Evolutionary conservation across 2,329 filamentous ascomycete genomes (phyloP).

Genomic region (Volutella citrinella): DNA sequence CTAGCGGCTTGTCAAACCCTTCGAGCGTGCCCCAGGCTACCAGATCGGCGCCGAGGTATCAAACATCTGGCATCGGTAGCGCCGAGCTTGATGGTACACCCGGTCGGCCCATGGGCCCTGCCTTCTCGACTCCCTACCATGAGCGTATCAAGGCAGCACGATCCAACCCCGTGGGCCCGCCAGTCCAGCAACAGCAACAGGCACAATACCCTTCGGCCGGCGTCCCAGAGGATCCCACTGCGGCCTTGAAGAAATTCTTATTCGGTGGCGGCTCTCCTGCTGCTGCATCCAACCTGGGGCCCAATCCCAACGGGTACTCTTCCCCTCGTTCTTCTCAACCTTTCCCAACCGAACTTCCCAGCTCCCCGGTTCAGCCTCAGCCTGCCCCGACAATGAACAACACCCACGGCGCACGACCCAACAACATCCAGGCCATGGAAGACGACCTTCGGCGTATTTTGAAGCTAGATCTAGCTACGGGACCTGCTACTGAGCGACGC

Average conservation of each 20-base stretch:
- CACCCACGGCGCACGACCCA: slow-evolving; percentile 12
- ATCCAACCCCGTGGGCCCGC: slow-evolving; percentile 26
- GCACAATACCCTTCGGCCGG: slow-evolving; percentile 8
- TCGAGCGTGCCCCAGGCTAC: slow-evolving; percentile 23
- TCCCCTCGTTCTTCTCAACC: slow-evolving; percentile 14
- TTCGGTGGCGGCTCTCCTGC: slow-evolving; percentile 37
- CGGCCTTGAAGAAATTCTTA: slow-evolving; percentile 56
- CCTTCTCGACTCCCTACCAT: slow-evolving; percentile 65
- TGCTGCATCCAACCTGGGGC: slow-evolving; percentile 10
- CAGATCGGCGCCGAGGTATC: slow-evolving; percentile 20
- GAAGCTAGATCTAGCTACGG: slow-evolving; percentile 38
- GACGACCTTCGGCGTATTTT: slow-evolving; percentile 52
- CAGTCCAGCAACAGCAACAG: slow-evolving; percentile 11
- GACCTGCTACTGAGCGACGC: slow-evolving; percentile 19
- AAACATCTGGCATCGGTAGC: slow-evolving; percentile 23
- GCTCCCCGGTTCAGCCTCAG: slow-evolving; percentile 9
- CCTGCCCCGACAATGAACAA: slow-evolving; percentile 6
- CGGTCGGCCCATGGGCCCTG: slow-evolving; percentile 55
- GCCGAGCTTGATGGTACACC: slow-evolving; percentile 62
- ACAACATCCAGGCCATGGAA: slow-evolving; percentile 49
- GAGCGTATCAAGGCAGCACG: slow-evolving; percentile 59
- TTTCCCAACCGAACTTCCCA: slow-evolving; percentile 7
- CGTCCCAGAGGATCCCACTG: slow-evolving; percentile 33
- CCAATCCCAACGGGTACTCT: slow-evolving; percentile 19
- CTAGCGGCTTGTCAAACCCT: slow-evolving; percentile 17